Percentiles rank a stretch among this genome's conserved stretches.
Evolutionary conservation across 192 early-diverging fungal genomes (phyloP).

Genomic region (Pilobolus umbonatus): DNA sequence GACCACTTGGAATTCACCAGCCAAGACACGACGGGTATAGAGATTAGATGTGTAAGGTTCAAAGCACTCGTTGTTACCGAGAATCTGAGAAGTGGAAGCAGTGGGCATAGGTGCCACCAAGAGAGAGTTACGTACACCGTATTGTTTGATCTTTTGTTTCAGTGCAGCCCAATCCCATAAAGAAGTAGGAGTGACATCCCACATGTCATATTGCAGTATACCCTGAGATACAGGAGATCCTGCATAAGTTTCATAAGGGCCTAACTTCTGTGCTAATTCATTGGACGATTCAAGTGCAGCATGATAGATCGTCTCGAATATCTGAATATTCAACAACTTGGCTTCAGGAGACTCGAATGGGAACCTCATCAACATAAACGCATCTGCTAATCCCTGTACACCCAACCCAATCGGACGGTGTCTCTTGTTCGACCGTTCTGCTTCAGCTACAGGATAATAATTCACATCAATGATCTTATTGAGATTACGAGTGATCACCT

Average conservation of each 20-base stretch:
- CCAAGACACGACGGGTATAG: constrained; percentile 92
- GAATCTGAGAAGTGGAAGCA: constrained; percentile 93
- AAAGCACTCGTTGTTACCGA: constrained; percentile 98
- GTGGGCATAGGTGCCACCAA: constrained; percentile 98
- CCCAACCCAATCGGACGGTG: constrained; percentile 98
- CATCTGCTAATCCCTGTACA: constrained; percentile 96
- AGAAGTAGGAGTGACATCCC: constrained; percentile 75
- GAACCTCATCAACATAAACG: constrained; percentile 92
- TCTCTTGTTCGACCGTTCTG: constrained; percentile 83
- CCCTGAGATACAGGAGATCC: constrained; percentile 90
- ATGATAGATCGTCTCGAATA: constrained; percentile 98
- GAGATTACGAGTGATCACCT: constrained; percentile 87
- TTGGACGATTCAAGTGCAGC: constrained; percentile 88
- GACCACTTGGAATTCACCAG: constrained; percentile 98
- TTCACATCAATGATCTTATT: constrained; percentile 98
- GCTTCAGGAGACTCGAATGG: constrained; percentile 91
- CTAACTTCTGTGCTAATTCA: constrained; percentile 77
- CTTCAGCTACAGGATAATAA: constrained; percentile 92
- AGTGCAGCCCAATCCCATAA: constrained; percentile 89
- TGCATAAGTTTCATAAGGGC: constrained; percentile 83
- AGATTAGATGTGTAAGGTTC: constrained; percentile 88
- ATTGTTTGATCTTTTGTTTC: constrained; percentile 68
- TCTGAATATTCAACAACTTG: constrained; percentile 72
- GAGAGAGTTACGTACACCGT: constrained; percentile 91
- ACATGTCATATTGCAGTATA: constrained; percentile 91